Evolutionary conservation across 2,329 filamentous ascomycete species (phyloP).

Genomic region (Cercospora sesami): DNA sequence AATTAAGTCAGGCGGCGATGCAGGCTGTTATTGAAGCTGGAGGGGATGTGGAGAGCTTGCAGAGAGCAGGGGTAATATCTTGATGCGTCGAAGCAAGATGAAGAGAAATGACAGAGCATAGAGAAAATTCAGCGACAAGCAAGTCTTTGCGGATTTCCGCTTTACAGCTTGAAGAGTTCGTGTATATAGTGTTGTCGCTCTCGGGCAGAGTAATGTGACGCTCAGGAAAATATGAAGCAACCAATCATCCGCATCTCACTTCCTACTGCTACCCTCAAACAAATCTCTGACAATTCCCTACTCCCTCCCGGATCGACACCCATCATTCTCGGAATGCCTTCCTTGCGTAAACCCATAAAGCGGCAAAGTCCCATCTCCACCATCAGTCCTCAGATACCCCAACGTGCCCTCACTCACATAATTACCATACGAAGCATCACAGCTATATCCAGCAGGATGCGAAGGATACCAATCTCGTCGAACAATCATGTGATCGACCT

Average conservation of each 20-base stretch:
- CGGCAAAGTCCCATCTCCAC: neutral
- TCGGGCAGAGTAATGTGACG: neutral
- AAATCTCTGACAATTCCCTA: neutral
- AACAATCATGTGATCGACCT: neutral
- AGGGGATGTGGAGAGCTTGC: slow-evolving; percentile 57
- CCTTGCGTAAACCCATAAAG: neutral
- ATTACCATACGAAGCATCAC: neutral
- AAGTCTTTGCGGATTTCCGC: neutral
- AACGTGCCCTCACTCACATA: neutral
- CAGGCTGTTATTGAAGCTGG: slow-evolving; percentile 70
- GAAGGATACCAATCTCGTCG: neutral
- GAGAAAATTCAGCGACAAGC: neutral
- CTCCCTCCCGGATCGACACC: neutral
- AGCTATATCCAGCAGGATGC: neutral
- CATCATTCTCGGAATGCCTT: neutral
- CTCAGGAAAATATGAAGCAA: neutral
- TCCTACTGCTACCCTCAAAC: too few species aligned
- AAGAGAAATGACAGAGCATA: neutral
- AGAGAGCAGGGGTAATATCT: slow-evolving; percentile 44
- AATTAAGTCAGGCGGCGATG: slow-evolving; percentile 66
- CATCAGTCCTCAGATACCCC: neutral
- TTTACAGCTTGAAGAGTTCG: neutral
- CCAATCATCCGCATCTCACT: neutral
- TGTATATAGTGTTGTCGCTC: neutral
- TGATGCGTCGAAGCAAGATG: neutral